phyloP scores from a whole-genome alignment of 129 eudicot species.

The Kitagawia praeruptora region DNA sequence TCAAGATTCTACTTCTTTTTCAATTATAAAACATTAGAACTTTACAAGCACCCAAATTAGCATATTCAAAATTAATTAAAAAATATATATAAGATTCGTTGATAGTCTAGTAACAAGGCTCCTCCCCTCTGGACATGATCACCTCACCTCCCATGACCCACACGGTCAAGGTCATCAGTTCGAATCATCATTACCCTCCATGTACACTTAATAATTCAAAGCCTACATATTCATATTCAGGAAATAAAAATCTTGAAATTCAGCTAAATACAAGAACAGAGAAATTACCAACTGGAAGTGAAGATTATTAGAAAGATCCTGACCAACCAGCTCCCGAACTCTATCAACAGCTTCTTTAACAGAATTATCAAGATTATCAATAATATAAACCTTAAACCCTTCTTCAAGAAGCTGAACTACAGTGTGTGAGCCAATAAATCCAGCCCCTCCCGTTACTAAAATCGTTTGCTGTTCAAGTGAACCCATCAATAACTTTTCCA shows the following conservation, averaged over 20 bases:
- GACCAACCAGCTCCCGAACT: slow-evolving; percentile 53
- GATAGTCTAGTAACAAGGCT: neutral
- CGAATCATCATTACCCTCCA: no score
- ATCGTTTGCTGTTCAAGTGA: slow-evolving; percentile 21
- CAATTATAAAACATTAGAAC: no score
- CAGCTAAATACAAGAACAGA: neutral
- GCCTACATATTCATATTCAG: neutral
- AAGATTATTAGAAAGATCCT: slow-evolving; percentile 51
- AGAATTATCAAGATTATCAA: slow-evolving; percentile 85
- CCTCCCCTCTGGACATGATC: neutral
- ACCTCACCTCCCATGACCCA: neutral
- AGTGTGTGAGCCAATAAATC: slow-evolving; percentile 90
- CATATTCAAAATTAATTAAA: no score
- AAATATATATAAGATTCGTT: neutral
- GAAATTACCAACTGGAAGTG: slow-evolving; percentile 61
- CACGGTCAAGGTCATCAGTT: no score
- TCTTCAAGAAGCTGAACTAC: slow-evolving; percentile 53
- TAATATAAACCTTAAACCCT: slow-evolving; percentile 65
- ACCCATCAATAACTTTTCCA: neutral
- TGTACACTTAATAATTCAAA: no score
- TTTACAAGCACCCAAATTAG: neutral
- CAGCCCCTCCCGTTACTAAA: slow-evolving; percentile 95
- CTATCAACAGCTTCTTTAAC: slow-evolving; percentile 60
- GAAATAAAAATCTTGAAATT: neutral
- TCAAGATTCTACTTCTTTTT: no score